Evolutionary conservation across 1,139 yeast species (phyloP).

Genomic region (Suhomyces yuchorum): DNA sequence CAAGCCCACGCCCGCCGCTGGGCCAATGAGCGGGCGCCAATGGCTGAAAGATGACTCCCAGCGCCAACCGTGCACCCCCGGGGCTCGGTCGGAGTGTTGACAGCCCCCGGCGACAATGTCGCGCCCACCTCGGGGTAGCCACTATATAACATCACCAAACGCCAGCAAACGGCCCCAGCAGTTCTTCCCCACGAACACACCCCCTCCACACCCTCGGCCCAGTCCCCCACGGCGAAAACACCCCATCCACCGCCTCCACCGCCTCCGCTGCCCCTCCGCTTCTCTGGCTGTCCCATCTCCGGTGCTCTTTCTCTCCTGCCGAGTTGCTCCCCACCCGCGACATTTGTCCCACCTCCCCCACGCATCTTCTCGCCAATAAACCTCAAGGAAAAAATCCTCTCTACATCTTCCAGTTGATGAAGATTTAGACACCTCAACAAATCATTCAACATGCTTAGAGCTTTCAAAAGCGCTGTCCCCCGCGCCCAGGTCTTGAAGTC

Average conservation of each 20-base stretch:
- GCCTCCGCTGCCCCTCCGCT: neutral
- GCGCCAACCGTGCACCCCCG: neutral
- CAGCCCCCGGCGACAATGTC: neutral
- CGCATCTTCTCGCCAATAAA: slow-evolving; percentile 5
- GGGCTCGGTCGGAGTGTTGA: neutral
- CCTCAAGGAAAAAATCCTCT: slow-evolving; percentile 7
- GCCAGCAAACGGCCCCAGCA: neutral
- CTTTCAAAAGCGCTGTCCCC: slow-evolving; percentile 44
- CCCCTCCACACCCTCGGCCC: neutral
- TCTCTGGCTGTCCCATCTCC: neutral
- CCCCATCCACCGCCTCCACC: neutral
- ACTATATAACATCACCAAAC: neutral
- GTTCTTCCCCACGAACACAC: neutral
- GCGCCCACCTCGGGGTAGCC: neutral
- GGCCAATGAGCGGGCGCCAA: neutral
- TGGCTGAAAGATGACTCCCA: neutral
- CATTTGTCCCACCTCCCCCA: slow-evolving; percentile 3
- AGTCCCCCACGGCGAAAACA: neutral
- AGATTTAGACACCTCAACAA: slow-evolving; percentile 9
- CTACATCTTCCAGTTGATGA: slow-evolving; percentile 13
- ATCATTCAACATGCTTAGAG: slow-evolving; percentile 41
- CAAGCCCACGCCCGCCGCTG: neutral
- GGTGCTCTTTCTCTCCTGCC: neutral
- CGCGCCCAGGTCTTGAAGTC: slow-evolving; percentile 32
- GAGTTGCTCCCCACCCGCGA: slow-evolving; percentile 1